Evolutionary conservation across 495 filamentous ascomycete genomes (phyloP).

Genomic region (Pyronema omphalodes): DNA sequence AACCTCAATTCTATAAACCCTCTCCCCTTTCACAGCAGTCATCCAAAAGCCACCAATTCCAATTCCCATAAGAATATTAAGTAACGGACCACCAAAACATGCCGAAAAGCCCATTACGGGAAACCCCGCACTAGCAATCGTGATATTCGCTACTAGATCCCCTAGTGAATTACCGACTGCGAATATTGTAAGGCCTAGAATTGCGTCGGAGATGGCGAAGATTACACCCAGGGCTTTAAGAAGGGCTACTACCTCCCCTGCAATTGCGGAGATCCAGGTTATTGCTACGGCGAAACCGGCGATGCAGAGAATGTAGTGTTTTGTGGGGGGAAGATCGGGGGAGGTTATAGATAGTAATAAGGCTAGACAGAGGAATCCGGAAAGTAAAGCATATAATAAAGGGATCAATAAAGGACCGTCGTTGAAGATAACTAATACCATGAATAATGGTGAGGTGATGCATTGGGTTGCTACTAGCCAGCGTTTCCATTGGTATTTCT

Average conservation of each 20-base stretch:
- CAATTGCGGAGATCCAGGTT: conserved; percentile 91
- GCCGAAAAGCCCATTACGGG: conserved; percentile 94
- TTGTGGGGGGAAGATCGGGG: conserved; percentile 37
- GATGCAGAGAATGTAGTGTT: conserved; percentile 62
- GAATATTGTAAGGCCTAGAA: conserved; percentile 89
- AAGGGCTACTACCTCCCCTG: conserved; percentile 87
- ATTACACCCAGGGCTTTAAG: conserved; percentile 90
- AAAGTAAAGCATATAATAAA: conserved; percentile 48
- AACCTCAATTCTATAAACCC: conserved; percentile 63
- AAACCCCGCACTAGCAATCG: conserved; percentile 78
- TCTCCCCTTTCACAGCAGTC: conserved; percentile 36
- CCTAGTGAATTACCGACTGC: conserved; percentile 91
- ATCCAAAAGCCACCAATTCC: conserved; percentile 78
- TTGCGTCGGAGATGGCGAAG: conserved; percentile 81
- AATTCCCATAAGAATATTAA: conserved; percentile 92
- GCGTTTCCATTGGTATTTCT: conserved; percentile 53
- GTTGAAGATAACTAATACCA: conserved; percentile 44
- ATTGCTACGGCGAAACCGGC: conserved; percentile 83
- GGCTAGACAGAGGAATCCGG: conserved; percentile 45
- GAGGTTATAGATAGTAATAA: conserved; percentile 46
- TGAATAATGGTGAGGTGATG: conserved; percentile 73
- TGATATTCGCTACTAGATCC: conserved; percentile 87
- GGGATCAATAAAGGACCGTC: conserved; percentile 38
- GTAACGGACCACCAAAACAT: conserved; percentile 93
- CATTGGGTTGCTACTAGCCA: conserved; percentile 77